Evolutionary conservation across 345 rosid species (phyloP), one percentile per base, ranked within the genome.

Genomic region (Angophora floribunda): DNA sequence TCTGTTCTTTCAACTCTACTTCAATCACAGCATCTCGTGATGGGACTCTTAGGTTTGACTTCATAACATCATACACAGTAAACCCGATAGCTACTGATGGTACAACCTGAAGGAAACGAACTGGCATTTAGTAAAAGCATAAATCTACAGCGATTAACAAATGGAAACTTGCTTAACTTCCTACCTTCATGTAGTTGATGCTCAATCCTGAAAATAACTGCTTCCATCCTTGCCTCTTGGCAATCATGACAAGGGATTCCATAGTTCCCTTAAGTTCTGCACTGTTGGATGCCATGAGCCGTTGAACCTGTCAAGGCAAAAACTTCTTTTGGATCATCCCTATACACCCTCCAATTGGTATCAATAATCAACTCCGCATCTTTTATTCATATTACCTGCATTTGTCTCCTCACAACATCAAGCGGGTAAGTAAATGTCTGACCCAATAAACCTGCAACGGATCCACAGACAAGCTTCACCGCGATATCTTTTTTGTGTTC

Each of bases 371-470:
- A 67, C 36, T 51, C 59, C 86, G n/a, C 14, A 75, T n/a, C 26
- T 9, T 28, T 78, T 52, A 80, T 53, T 51, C 57, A 84, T 87
- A 50, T 90, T 91, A 95, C 98, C 97, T 96, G 99, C 99, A 97
- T 96, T 90, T 97, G 98, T 94, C 99, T 97, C 92, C 99, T 95
- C 87, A 97, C 99, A 86, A 96, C 99, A 88, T 97, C 99, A 44
- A 97, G 99, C 86, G 99, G 98, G 88, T 96, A 97, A 15, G 99
- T 96, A 94, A 97, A 95, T 44, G 99, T 97, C 93, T 97, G 99
- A 70, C 99, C 99, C 90, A 96, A 86, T 85, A 96, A 92, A 90
- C 98, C 98, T 79, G 99, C 98, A 9, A 97, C 96, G 22, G 98
- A 97, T 85, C 99, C 99, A 50, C 98, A 95, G 5, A 93, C 94